Evolutionary conservation across 2,329 filamentous ascomycete genomes (phyloP).

Genomic region (Neoarthrinium moseri): DNA sequence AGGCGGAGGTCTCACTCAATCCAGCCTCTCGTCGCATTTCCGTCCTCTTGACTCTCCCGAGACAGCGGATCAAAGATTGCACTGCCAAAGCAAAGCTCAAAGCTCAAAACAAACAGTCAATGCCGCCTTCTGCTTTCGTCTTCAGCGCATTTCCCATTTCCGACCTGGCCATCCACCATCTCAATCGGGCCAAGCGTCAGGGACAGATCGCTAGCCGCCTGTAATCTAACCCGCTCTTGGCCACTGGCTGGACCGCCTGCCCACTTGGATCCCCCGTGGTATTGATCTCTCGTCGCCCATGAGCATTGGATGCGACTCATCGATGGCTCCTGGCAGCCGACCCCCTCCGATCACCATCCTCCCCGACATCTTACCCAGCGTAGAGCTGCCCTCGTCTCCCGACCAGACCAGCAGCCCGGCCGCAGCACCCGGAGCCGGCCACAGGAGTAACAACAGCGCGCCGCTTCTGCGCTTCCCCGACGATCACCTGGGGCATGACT

Average conservation of each 20-base stretch:
- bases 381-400: slow-evolving; percentile 18
- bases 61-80: not conserved
- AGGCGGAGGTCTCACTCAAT: too few relatives aligned
- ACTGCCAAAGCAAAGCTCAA: too few relatives aligned
- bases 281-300: slow-evolving; percentile 4
- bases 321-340: slow-evolving; percentile 21
- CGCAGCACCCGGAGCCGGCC: not conserved
- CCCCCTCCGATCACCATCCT: slow-evolving; percentile 26
- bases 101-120: not conserved
- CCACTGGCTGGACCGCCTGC: too few relatives aligned
- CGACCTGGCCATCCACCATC: slow-evolving; percentile 10
- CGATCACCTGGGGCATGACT: not conserved
- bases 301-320: slow-evolving; percentile 3
- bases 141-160: slow-evolving; percentile 1
- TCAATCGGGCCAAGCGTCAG: slow-evolving; percentile 26
- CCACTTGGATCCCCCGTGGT: not conserved
- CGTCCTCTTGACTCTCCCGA: not conserved
- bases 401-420: slow-evolving; percentile 12
- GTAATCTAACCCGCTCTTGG: too few relatives aligned
- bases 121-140: slow-evolving; percentile 7
- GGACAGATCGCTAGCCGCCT: slow-evolving; percentile 9
- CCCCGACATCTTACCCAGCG: slow-evolving; percentile 26
- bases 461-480: slow-evolving; percentile 17
- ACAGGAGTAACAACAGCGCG: slow-evolving; percentile 14
- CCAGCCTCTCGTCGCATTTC: too few relatives aligned